Base-by-base conservation (phyloP, 2,329 filamentous ascomycete genomes). In the Intubia oerlemansii region DNA sequence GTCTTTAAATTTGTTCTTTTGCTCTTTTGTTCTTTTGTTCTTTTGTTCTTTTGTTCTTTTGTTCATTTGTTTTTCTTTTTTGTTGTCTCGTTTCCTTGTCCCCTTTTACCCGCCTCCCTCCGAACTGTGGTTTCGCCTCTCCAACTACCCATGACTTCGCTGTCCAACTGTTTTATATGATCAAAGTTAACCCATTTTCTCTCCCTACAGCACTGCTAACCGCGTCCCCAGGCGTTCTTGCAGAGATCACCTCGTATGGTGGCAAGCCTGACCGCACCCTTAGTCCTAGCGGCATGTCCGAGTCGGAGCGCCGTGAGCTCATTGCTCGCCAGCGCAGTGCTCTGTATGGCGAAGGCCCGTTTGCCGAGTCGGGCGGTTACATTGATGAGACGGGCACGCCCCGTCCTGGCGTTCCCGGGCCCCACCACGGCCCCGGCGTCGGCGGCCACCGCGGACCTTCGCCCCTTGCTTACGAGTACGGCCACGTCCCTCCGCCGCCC, bases 251-350 rank as follows among this genome's bases (percentile, higher is more conserved):
- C 30, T 32, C 39, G 25, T 47, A 43, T 32, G 48, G 42, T 44
- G 65, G 60, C 60, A 93, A 93, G 61, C 73, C 75, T 48, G 80
- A 88, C 46, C 78, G 80, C 49, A 74, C 79, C 43, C 66, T 82
- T 56, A 88, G 79, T 56, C 80, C 80, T 30, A 72, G 73, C 42
- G 54, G 59, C 46, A 78, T 92, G 76, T 90, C 76, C 48, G 88
- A 95, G 57, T 84, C 93, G 44, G 84, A 92, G 46, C 85, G 85
- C 43, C 81, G 85, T 43, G 85, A 95, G 43, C 64, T 95, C 50
- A 91, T 95, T 52, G 79, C 84, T 42, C 84, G 85, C 46, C 88
- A 95, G 56, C 82, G 90, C 53, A 84, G 76, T 52, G 84, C 85
- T 39, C 57, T 98, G 40, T 98, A 95, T 52, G 81, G 82, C 47